Evolutionary conservation across 352 stramenopile genomes (phyloP).

Genomic region (Phytophthora sojae): DNA sequence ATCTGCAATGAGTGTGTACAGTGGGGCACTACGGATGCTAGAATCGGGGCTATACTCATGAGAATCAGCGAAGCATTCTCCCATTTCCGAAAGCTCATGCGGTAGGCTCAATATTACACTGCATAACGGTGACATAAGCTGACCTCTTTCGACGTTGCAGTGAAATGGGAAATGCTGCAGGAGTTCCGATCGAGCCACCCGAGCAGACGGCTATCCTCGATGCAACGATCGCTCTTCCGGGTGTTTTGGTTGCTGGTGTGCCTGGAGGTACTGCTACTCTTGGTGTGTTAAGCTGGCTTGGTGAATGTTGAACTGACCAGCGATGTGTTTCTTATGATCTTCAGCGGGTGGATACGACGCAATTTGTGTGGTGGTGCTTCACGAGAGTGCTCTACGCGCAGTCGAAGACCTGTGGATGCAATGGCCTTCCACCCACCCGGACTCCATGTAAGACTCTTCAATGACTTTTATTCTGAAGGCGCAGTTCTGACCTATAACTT

Average conservation of each 20-base stretch:
- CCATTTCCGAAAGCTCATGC: conserved; percentile 81
- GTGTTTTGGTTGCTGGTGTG: conserved; percentile 94
- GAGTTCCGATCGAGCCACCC: conserved; percentile 94
- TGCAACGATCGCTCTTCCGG: conserved; percentile 92
- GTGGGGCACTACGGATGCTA: conserved; percentile 51
- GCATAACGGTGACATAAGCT: background rate
- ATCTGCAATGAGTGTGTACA: conserved; percentile 22
- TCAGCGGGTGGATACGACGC: conserved; percentile 96
- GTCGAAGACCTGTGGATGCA: conserved; percentile 83
- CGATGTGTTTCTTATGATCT: background rate
- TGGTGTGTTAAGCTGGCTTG: background rate
- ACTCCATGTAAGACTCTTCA: conserved; percentile 48
- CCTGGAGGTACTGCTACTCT: conserved; percentile 75
- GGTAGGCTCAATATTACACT: conserved; percentile 38
- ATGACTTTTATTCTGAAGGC: background rate
- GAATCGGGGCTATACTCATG: conserved; percentile 53
- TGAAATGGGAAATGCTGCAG: conserved; percentile 90
- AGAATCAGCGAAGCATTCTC: conserved; percentile 80
- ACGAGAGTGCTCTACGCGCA: conserved; percentile 53
- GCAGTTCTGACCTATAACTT: conserved; percentile 4
- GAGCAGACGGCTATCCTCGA: conserved; percentile 94
- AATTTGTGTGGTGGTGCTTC: conserved; percentile 92
- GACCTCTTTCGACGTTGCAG: conserved; percentile 27
- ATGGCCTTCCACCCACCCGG: conserved; percentile 61
- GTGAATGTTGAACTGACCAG: background rate